These are phyloP conservation scores for Euphorbia peplus DNA, from an alignment of 345 rosid genomes.

Conservation along the genomic window DNA sequence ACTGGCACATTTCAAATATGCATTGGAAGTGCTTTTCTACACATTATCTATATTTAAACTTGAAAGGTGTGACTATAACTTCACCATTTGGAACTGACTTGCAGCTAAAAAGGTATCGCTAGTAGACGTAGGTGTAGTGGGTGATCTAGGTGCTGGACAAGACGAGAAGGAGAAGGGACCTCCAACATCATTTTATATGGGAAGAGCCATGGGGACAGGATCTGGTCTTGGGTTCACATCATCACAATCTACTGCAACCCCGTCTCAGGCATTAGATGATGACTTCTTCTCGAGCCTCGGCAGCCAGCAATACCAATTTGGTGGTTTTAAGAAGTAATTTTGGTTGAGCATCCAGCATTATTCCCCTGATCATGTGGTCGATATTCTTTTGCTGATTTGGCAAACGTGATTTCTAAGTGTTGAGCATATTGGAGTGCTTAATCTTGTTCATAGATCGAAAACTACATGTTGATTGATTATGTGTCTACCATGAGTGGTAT, in stretches of 20 bases:
- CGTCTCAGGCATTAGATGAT: constrained; percentile 36
- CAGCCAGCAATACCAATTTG: constrained; percentile 59
- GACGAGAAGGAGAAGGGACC: constrained; percentile 68
- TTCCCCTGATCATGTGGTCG: not conserved
- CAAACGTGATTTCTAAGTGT: not conserved
- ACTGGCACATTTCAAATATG: not conserved
- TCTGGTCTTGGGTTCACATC: constrained; percentile 61
- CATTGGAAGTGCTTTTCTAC: not conserved
- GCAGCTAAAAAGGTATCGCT: constrained; percentile 96
- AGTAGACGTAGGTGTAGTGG: constrained; percentile 77
- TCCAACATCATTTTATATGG: constrained; percentile 62
- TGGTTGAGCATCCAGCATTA: not conserved
- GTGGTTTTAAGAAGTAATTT: constrained; percentile 55
- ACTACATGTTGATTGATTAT: constrained; percentile 5
- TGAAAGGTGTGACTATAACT: constrained; percentile 4
- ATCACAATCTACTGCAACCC: constrained; percentile 25
- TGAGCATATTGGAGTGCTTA: constrained; percentile 8
- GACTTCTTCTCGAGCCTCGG: constrained; percentile 69
- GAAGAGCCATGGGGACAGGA: constrained; percentile 87
- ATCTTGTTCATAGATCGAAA: constrained; percentile 8
- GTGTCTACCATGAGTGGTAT: constrained; percentile 3
- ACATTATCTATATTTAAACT: not conserved
- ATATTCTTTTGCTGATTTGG: constrained; percentile 8
- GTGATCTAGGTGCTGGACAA: constrained; percentile 50
- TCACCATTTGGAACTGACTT: constrained; percentile 18